A percentile compares a stretch with the other conserved stretches of the same genome.
Conservation (phyloP, 352 stramenopile species). For the Phytopythium mirpurense region DNA sequence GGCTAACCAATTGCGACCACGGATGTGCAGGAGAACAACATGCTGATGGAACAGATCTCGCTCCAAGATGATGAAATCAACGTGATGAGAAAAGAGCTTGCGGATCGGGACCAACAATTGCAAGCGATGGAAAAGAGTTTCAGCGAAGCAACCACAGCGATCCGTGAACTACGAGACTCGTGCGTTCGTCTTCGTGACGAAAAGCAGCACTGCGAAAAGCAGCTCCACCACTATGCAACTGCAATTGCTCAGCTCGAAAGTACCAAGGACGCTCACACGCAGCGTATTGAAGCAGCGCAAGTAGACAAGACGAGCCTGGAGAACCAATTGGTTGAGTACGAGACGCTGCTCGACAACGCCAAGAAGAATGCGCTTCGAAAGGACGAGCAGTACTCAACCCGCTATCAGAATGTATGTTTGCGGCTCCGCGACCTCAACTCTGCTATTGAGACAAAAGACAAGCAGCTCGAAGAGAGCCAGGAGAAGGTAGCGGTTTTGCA, state of each 20-base stretch:
- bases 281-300: constrained; percentile 28
- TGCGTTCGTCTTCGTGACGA: constrained; percentile 50
- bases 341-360: constrained; percentile 44
- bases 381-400: constrained; percentile 43
- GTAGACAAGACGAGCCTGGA: constrained; percentile 32
- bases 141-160: constrained; percentile 57
- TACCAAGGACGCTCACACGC: constrained; percentile 35
- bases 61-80: constrained; percentile 70
- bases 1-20: not conserved
- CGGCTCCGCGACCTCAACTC: constrained; percentile 58
- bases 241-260: constrained; percentile 61
- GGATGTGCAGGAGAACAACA: constrained; percentile 58
- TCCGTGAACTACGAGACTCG: constrained; percentile 63
- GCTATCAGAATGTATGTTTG: constrained; percentile 72
- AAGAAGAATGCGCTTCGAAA: constrained; percentile 59
- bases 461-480: constrained; percentile 43
- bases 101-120: constrained; percentile 65
- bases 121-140: constrained; percentile 70
- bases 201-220: constrained; percentile 56
- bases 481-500: constrained; percentile 31
- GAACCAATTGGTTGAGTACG: constrained; percentile 57
- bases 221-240: constrained; percentile 62
- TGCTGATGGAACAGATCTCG: constrained; percentile 79
- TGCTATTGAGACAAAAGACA: constrained; percentile 51
- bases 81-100: constrained; percentile 55